Percentiles rank a stretch among this genome's conserved stretches.
Evolutionary conservation across 78 protist species (phyloP).

Genomic region (Planoprotostelium fungivorum): DNA sequence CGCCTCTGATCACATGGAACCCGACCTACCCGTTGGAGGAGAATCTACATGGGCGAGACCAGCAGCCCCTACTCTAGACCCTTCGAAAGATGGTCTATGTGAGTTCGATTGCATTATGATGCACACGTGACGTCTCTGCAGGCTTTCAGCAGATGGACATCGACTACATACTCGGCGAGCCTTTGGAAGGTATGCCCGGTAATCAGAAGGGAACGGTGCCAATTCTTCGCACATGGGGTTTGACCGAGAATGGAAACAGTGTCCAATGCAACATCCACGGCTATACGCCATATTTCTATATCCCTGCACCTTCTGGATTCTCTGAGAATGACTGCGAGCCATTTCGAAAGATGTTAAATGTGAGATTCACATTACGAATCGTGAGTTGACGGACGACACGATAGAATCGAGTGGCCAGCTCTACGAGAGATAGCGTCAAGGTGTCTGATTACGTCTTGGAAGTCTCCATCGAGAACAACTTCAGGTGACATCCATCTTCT

Average conservation of each 20-base stretch:
- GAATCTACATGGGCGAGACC: not conserved
- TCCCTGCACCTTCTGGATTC: slow-evolving; percentile 74
- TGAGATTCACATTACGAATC: not conserved
- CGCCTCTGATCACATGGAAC: not conserved
- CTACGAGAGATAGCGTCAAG: not conserved
- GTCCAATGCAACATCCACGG: slow-evolving; percentile 93
- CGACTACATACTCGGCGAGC: slow-evolving; percentile 27
- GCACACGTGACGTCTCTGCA: not conserved
- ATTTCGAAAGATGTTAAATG: slow-evolving; percentile 40
- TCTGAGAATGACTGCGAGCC: slow-evolving; percentile 20
- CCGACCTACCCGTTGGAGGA: not conserved
- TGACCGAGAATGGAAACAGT: slow-evolving; percentile 86
- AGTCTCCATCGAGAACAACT: not conserved
- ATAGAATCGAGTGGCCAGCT: not conserved
- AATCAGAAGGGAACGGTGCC: slow-evolving; percentile 61
- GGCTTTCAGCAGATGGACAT: slow-evolving; percentile 62
- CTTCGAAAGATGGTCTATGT: not conserved
- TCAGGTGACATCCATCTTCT: not conserved
- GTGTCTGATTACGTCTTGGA: not conserved
- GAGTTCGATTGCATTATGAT: not conserved
- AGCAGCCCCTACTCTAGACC: not conserved
- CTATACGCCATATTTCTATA: slow-evolving; percentile 94
- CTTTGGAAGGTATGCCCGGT: slow-evolving; percentile 74
- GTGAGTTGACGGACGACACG: not conserved
- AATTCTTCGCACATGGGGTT: slow-evolving; percentile 92